Evolutionary conservation across 73 alveolate genomes (phyloP), one percentile per base, ranked within the genome.

Genomic region (Breviolum minutum): DNA sequence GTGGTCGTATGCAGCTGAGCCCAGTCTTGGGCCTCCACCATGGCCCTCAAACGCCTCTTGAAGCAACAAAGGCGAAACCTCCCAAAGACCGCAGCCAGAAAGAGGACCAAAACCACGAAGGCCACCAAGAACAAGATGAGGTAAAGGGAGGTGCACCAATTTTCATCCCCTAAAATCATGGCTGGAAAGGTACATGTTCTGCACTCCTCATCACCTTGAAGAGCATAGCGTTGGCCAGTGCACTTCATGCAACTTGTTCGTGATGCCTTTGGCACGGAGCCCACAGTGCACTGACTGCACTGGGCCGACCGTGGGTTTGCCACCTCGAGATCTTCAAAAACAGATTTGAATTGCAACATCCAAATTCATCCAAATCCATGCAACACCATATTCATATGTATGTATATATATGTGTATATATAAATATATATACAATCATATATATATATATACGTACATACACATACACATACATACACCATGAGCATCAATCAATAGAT

Each of bases 51-150:
- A 13, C 85, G 83, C 27, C 85, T 19, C 22, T 68, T 68, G 68
- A 88, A 54, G 54, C 95, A 88, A 6, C 6, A 83, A 16, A 88
- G 85, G 85, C 95, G 95, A 32, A 88, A 20, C 54, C 83, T 40
- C 54, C 95, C 95, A 29, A 88, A 30, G 60, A 88, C 24, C 3
- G 61, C 95, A 11, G 69, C 26, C n/a, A 64, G 8, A 26, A 66
- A 68, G 85, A 88, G 71, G n/a, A 63, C 20, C 54, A 40, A 40
- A 40, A 40, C 54, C 54, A 40, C 54, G 74, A 69, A 66, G 27
- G 73, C 95, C 14, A 69, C 5, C 24, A 64, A 13, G 12, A 88
- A 68, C 16, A 68, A 71, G 6, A 69, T 22, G 61, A 70, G 29
- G 63, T 61, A 88, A 24, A 64, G 60, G 10, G 69, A n/a, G 8